Base-by-base conservation (phyloP, 768 basidiomycete species). In the Kwoniella sp. region DNA sequence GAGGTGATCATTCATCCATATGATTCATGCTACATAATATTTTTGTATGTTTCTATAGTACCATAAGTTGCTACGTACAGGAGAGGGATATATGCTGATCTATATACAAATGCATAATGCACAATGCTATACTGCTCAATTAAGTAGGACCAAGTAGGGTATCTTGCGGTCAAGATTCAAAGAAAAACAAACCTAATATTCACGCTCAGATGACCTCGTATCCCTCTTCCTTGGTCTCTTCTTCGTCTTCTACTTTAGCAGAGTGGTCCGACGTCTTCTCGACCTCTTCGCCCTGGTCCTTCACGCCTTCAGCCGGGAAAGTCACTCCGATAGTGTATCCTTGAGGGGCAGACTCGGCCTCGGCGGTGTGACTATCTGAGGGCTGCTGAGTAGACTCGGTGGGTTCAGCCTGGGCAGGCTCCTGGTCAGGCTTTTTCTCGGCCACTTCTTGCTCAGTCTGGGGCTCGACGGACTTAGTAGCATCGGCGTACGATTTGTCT, bases 141-240 rank as follows among this genome's bases (percentile, higher is more conserved):
- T n/a, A 51, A 26, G 2, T 23, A 25, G 2, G 2, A 23, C 25
- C 17, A 17, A 51, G 26, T 28, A 17, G 41, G 41, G 41, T 45
- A 45, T 45, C 41, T 45, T 17, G 15, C 3, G 4, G 17, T 45
- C 41, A 20, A 13, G 13, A 34, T 34, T 5, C 13, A 13, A 34
- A 34, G 13, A 5, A 34, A 5, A 13, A 34, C 34, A 34, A 34
- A 13, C 5, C n/a, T 5, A 34, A 13, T 13, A 13, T 5, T 34
- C 34, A 34, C 5, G 20, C 47, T 54, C 31, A 66, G 12, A 67
- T 12, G 26, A 67, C 29, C 41, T 67, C 66, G 28, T 67, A 67
- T 9, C 66, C 66, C 23, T 67, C 66, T 51, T 66, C 65, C 59
- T 66, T 66, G 45, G 37, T 48, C 47, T 64, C 56, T 15, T 56